phyloP scores from a whole-genome alignment of 2,329 filamentous ascomycete species.

The Fusarium graminum region DNA sequence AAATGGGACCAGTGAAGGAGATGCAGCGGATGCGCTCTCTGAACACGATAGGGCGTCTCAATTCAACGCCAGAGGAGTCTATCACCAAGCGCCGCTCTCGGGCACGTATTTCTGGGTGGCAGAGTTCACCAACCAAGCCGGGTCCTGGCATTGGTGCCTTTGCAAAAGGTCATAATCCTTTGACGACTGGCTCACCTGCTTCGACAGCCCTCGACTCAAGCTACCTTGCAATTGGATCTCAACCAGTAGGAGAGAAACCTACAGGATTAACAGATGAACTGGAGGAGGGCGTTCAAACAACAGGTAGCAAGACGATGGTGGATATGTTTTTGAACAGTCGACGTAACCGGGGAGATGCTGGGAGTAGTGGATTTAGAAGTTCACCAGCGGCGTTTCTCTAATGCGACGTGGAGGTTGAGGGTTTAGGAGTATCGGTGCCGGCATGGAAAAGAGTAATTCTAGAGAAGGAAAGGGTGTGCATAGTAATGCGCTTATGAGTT shows the following conservation, averaged over 20 bases:
- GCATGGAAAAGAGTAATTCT: conserved; percentile 11
- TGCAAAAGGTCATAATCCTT: conserved; percentile 33
- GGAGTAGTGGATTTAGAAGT: conserved; percentile 46
- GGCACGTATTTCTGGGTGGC: conserved; percentile 34
- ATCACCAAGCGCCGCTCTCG: conserved; percentile 42
- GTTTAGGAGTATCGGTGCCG: not conserved
- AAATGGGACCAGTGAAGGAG: not conserved
- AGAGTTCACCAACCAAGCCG: conserved; percentile 47
- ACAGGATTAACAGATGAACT: conserved; percentile 2
- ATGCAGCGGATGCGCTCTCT: conserved; percentile 47
- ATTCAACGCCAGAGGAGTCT: conserved; percentile 36
- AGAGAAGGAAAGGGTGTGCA: not conserved
- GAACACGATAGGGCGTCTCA: conserved; percentile 41
- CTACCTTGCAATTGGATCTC: conserved; percentile 16
- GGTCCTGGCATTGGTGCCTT: conserved; percentile 45
- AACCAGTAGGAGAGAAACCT: conserved; percentile 13
- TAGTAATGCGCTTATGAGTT: not conserved
- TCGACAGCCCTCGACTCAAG: conserved; percentile 9
- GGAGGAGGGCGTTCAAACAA: conserved; percentile 52
- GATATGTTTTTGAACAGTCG: conserved; percentile 67
- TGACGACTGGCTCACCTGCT: conserved; percentile 16
- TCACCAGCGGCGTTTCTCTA: conserved; percentile 53
- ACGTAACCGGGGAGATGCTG: conserved; percentile 57
- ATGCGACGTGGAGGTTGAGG: conserved; percentile 2
- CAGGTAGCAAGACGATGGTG: conserved; percentile 66